phyloP scores from a whole-genome alignment of 495 filamentous ascomycete genomes.

The Penicillium argentinense region DNA sequence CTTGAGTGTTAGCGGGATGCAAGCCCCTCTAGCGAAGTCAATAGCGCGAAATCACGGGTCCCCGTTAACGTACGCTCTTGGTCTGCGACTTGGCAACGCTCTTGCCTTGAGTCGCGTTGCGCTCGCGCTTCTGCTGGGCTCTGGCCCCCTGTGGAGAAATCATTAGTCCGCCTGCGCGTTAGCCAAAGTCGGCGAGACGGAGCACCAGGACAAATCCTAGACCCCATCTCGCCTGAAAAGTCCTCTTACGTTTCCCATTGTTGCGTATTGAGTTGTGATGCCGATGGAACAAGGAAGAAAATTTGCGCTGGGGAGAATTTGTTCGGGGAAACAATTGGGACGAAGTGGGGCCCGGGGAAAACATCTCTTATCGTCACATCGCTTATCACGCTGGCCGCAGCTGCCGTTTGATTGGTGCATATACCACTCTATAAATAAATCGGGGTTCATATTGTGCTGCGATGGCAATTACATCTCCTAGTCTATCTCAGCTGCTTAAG shows the following conservation, averaged over 20 bases:
- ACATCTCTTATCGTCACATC: not conserved
- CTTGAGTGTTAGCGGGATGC: not conserved
- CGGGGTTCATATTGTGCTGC: too few species aligned
- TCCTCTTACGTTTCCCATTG: slow-evolving; percentile 2
- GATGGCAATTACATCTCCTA: too few species aligned
- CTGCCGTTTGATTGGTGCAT: too few species aligned
- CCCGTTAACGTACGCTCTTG: slow-evolving; percentile 19
- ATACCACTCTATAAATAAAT: too few species aligned
- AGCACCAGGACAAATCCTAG: not conserved
- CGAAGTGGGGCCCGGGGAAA: not conserved
- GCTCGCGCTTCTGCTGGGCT: slow-evolving; percentile 28
- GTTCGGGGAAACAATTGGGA: not conserved
- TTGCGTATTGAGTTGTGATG: not conserved
- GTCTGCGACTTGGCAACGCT: slow-evolving; percentile 22
- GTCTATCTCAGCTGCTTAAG: too few species aligned
- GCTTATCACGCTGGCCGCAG: too few species aligned
- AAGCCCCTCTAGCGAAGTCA: not conserved
- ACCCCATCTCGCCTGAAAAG: not conserved
- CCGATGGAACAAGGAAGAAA: not conserved
- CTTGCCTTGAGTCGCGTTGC: slow-evolving; percentile 22
- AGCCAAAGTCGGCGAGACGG: not conserved
- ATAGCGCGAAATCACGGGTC: not conserved
- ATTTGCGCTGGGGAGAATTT: slow-evolving; percentile 1
- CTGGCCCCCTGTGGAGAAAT: slow-evolving; percentile 27
- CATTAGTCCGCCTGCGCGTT: slow-evolving; percentile 10